phyloP scores from a whole-genome alignment of 2,329 filamentous ascomycete species.

The Pestalotiopsis sp. region DNA sequence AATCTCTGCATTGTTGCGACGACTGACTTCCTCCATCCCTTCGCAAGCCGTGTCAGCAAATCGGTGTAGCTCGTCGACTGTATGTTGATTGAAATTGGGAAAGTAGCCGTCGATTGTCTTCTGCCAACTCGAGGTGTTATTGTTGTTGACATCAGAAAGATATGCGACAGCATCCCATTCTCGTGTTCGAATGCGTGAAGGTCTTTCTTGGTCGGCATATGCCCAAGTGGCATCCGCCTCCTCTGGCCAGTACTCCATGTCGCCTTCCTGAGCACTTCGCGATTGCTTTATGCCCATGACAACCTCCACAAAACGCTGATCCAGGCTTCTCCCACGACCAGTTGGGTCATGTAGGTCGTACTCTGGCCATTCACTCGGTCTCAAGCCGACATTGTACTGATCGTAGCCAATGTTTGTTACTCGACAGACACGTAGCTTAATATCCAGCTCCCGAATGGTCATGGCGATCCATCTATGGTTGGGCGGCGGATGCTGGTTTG shows the following conservation, averaged over 20 bases:
- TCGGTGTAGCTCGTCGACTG: conserved; percentile 45
- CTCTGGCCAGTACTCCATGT: conserved; percentile 37
- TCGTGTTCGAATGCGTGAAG: conserved; percentile 35
- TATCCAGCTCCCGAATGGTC: conserved; percentile 38
- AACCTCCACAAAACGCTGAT: conserved; percentile 51
- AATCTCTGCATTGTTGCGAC: not conserved
- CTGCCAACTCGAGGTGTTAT: conserved; percentile 45
- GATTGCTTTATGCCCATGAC: conserved; percentile 44
- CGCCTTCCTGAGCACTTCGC: conserved; percentile 31
- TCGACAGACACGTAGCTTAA: conserved; percentile 43
- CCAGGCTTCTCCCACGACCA: conserved; percentile 41
- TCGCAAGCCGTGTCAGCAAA: conserved; percentile 47
- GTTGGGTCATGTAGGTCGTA: conserved; percentile 48
- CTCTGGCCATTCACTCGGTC: conserved; percentile 23
- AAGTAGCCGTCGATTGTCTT: conserved; percentile 48
- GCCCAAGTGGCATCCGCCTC: conserved; percentile 22
- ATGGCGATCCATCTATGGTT: conserved; percentile 47
- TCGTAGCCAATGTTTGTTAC: conserved; percentile 49
- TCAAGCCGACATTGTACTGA: conserved; percentile 38
- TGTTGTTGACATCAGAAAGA: conserved; percentile 33
- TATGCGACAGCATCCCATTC: conserved; percentile 21
- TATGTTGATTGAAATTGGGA: conserved; percentile 45
- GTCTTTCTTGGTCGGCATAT: conserved; percentile 25
- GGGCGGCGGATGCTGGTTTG: conserved; percentile 40
- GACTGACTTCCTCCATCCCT: conserved; percentile 47